Conservation (phyloP, 2,329 filamentous ascomycete genomes). For the Gnomoniopsis sp. region DNA sequence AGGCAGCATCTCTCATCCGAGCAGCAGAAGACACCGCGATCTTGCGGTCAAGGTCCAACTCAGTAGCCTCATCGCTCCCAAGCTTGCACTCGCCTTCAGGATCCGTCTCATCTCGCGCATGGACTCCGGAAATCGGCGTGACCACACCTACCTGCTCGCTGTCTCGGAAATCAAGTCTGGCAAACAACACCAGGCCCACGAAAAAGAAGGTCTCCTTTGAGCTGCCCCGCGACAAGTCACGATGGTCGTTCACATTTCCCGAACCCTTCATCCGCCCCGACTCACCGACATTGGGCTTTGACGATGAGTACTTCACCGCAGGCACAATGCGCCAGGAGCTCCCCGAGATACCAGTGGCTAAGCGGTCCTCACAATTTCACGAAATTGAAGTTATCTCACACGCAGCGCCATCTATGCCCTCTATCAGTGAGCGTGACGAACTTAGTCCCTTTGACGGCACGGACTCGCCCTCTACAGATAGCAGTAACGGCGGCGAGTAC, state of each 20-base stretch:
- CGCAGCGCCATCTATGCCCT: conserved; percentile 12
- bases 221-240: conserved; percentile 29
- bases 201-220: conserved; percentile 45
- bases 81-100: conserved; percentile 44
- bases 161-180: conserved; percentile 30
- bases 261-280: conserved; percentile 54
- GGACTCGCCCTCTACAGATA: conserved; percentile 14
- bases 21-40: conserved; percentile 40
- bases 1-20: conserved; percentile 45
- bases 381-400: conserved; percentile 17
- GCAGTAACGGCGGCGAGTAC: conserved; percentile 27
- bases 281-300: conserved; percentile 57
- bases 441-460: conserved; percentile 8
- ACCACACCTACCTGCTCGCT: conserved; percentile 46
- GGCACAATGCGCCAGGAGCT: conserved; percentile 24
- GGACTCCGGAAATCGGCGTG: conserved; percentile 38
- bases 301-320: conserved; percentile 36
- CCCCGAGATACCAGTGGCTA: conserved; percentile 22
- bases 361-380: neutral
- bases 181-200: conserved; percentile 17
- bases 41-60: conserved; percentile 34
- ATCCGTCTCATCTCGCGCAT: conserved; percentile 42
- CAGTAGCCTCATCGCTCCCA: conserved; percentile 28
- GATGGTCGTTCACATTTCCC: conserved; percentile 31
- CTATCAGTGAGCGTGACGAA: conserved; percentile 18